These are phyloP conservation scores for Handroanthus guayacan DNA, from an alignment of 257 asterid genomes.

Conservation along the genomic window DNA sequence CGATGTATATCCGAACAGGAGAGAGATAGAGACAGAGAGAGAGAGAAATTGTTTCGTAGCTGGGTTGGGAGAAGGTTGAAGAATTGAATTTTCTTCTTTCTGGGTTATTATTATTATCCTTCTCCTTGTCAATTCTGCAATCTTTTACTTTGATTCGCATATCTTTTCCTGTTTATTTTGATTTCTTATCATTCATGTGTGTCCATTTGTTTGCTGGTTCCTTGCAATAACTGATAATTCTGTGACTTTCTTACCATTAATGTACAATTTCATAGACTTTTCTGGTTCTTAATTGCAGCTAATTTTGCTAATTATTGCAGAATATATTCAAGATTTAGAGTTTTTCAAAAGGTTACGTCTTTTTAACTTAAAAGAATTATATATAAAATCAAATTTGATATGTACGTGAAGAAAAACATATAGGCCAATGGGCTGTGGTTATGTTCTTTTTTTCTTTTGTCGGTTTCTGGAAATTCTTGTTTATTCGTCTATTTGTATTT, in stretches of 20 bases:
- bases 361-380: no score
- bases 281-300: slow-evolving; percentile 23
- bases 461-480: no score
- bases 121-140: slow-evolving; percentile 33
- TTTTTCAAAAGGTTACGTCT: neutral
- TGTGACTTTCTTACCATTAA: slow-evolving; percentile 12
- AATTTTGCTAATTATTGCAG: slow-evolving; percentile 25
- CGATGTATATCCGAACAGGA: slow-evolving; percentile 29
- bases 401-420: no score
- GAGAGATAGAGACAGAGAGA: slow-evolving; percentile 20
- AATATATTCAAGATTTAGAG: slow-evolving; percentile 21
- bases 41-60: neutral
- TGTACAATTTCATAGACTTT: slow-evolving; percentile 26
- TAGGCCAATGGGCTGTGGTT: no score
- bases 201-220: slow-evolving; percentile 8
- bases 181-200: slow-evolving; percentile 25
- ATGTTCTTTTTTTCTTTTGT: no score
- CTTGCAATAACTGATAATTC: slow-evolving; percentile 29
- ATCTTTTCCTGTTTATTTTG: slow-evolving; percentile 17
- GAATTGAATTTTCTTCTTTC: slow-evolving; percentile 25
- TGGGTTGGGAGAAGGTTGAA: slow-evolving; percentile 7
- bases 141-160: slow-evolving; percentile 36
- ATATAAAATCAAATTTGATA: no score
- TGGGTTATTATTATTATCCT: slow-evolving; percentile 19
- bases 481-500: no score